These are phyloP conservation scores for Citeromyces hawaiiensis DNA, from an alignment of 1,139 yeast genomes.

Conservation along the genomic window DNA sequence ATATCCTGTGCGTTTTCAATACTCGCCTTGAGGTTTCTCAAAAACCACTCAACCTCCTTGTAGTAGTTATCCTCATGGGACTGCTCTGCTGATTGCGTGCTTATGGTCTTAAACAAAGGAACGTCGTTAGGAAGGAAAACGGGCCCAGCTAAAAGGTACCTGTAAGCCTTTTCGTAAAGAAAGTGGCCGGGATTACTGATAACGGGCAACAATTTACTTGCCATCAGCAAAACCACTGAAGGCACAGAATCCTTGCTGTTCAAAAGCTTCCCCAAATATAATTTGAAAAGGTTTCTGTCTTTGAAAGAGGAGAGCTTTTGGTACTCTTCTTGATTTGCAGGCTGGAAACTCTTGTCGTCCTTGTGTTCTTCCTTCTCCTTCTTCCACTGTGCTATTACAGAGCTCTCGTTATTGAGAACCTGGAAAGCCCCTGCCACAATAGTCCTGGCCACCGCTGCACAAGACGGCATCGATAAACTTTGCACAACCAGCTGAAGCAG, in stretches of 20 bases:
- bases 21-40: conserved; percentile 33
- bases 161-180: conserved; percentile 54
- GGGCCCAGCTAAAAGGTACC: conserved; percentile 48
- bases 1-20: conserved; percentile 35
- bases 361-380: conserved; percentile 7
- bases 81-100: conserved; percentile 15
- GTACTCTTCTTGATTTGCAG: conserved; percentile 7
- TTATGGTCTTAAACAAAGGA: conserved; percentile 46
- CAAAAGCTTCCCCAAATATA: conserved; percentile 49
- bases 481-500: conserved; percentile 45
- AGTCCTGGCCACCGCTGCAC: conserved; percentile 10
- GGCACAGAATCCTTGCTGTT: conserved; percentile 23
- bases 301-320: conserved; percentile 22
- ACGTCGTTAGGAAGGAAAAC: conserved; percentile 40
- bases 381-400: conserved; percentile 5
- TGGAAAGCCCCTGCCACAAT: conserved; percentile 10
- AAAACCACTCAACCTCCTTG: conserved; percentile 55
- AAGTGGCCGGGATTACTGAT: conserved; percentile 57
- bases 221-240: conserved; percentile 29
- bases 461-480: conserved; percentile 23
- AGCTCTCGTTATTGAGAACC: conserved; percentile 11
- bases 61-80: conserved; percentile 32
- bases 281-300: conserved; percentile 42
- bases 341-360: not conserved
- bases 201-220: conserved; percentile 43